Conservation (phyloP, 805 yeast genomes). For the Schwanniomyces pseudopolymorphus region DNA sequence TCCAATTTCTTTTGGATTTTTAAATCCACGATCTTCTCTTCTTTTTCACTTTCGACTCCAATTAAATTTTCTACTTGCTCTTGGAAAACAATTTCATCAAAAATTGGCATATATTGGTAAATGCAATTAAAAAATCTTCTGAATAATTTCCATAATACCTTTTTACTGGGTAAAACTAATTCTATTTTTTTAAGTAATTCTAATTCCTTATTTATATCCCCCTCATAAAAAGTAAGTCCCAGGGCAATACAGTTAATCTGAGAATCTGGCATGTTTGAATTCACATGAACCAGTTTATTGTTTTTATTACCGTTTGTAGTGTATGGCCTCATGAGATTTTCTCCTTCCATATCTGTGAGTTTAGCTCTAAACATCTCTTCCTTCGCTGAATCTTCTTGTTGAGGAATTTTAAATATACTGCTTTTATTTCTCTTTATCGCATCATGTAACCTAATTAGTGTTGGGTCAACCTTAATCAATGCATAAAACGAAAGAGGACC, state of each 20-base stretch:
- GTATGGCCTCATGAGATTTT: slow-evolving; percentile 7
- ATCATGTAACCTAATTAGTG: slow-evolving; percentile 11
- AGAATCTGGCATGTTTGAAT: not conserved
- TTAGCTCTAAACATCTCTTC: slow-evolving; percentile 8
- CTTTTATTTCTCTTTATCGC: slow-evolving; percentile 5
- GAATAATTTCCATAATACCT: slow-evolving; percentile 37
- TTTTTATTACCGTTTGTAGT: not conserved
- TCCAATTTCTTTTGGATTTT: slow-evolving; percentile 13
- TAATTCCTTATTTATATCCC: slow-evolving; percentile 24
- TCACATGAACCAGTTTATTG: not conserved
- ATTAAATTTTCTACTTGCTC: slow-evolving; percentile 6
- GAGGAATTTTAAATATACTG: not conserved
- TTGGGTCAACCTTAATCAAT: slow-evolving; percentile 26
- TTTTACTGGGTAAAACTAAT: slow-evolving; percentile 34
- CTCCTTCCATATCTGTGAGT: slow-evolving; percentile 11
- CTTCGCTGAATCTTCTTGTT: not conserved
- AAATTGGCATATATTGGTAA: slow-evolving; percentile 44
- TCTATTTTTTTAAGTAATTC: slow-evolving; percentile 29
- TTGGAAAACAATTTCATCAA: slow-evolving; percentile 37
- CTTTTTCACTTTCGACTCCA: slow-evolving; percentile 6
- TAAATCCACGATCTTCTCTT: slow-evolving; percentile 9
- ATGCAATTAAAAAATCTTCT: slow-evolving; percentile 41
- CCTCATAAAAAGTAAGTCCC: slow-evolving; percentile 29
- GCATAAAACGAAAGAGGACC: slow-evolving; percentile 35
- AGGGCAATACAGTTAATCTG: slow-evolving; percentile 16